Percentiles rank a stretch among this genome's conserved stretches.
Evolutionary conservation across 306 rosid species (phyloP).

Genomic region (Lagenaria siceraria): DNA sequence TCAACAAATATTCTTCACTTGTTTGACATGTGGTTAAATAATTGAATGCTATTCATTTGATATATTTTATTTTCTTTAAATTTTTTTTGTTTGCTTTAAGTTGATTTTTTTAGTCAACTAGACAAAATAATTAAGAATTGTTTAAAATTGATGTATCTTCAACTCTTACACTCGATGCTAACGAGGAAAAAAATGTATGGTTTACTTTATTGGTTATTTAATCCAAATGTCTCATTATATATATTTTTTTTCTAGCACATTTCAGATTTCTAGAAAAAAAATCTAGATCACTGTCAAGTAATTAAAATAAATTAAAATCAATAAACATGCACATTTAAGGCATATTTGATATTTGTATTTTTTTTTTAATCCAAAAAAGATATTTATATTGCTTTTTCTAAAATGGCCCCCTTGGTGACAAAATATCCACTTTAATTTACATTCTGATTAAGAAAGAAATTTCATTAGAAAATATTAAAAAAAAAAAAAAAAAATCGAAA

Average conservation of each 20-base stretch:
- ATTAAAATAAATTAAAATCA: background rate
- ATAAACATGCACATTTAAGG: background rate
- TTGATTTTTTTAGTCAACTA: background rate
- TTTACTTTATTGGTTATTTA: background rate
- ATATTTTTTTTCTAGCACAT: background rate
- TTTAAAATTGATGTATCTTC: background rate
- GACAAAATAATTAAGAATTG: background rate
- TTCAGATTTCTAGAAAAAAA: background rate
- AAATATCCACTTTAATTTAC: too few relatives aligned
- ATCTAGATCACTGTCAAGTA: background rate
- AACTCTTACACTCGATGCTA: background rate
- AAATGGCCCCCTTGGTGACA: background rate
- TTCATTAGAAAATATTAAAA: too few relatives aligned
- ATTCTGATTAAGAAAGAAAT: too few relatives aligned
- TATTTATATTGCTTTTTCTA: too few relatives aligned
- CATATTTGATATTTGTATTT: background rate
- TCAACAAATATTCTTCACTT: background rate
- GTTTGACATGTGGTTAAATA: background rate
- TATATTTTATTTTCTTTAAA: background rate
- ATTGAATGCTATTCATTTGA: background rate
- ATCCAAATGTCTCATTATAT: background rate
- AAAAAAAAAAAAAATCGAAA: too few relatives aligned
- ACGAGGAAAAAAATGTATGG: background rate
- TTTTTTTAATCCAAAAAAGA: too few relatives aligned
- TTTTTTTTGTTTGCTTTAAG: background rate